A percentile compares a stretch with the other conserved stretches of the same genome.
Conservation (phyloP, 139 green algal genomes). For the Dunaliella sp. region DNA sequence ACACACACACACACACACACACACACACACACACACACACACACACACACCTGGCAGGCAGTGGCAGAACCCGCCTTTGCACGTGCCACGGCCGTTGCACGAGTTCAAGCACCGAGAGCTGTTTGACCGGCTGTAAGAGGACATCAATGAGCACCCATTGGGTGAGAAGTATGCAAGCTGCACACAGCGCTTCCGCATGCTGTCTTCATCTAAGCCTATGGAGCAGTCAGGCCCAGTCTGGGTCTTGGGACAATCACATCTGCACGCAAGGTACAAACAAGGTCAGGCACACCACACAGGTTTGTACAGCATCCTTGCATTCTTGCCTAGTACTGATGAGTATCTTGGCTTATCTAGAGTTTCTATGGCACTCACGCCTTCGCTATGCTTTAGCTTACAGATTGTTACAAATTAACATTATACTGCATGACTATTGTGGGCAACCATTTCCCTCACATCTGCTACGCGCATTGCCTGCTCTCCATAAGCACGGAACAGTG, state of each 20-base stretch:
- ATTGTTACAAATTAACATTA: neutral
- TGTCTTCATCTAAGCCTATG: neutral
- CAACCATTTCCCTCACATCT: too few relatives aligned
- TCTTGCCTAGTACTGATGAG: neutral
- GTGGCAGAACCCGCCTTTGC: neutral
- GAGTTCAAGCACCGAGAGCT: neutral
- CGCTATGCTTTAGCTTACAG: too few relatives aligned
- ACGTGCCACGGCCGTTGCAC: neutral
- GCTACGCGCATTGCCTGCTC: too few relatives aligned
- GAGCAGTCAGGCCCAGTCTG: neutral
- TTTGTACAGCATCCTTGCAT: neutral
- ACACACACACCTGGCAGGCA: neutral
- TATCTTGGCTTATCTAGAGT: neutral
- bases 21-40: neutral
- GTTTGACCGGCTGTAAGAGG: neutral
- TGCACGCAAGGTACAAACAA: neutral
- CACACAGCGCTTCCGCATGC: neutral
- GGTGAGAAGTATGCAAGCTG: neutral
- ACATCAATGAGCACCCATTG: neutral
- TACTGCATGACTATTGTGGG: neutral
- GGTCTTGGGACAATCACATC: neutral
- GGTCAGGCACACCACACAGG: neutral
- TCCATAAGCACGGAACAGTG: too few relatives aligned
- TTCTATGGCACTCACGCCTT: neutral
- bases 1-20: neutral